phyloP scores from a whole-genome alignment of 345 rosid genomes.

The Barbarea vulgaris region DNA sequence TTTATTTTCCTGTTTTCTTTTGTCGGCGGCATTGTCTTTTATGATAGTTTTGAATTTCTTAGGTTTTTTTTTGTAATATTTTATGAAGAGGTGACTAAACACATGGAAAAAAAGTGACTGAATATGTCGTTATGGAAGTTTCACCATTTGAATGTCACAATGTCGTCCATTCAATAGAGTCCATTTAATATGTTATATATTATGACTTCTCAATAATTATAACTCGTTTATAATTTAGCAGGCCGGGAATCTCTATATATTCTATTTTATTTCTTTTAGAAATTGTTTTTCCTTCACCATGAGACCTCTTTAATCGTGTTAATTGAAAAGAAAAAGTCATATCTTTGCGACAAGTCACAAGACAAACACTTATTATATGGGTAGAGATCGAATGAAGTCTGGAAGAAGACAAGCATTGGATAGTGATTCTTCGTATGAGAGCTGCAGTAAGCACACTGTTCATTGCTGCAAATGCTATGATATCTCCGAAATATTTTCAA shows the following conservation, averaged over 20 bases:
- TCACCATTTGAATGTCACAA: conserved; percentile 24
- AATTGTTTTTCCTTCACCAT: neutral
- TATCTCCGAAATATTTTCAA: conserved; percentile 14
- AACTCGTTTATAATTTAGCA: neutral
- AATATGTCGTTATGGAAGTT: conserved; percentile 9
- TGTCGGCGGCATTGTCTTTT: neutral
- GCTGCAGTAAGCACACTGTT: neutral
- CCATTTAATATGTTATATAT: neutral
- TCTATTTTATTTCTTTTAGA: neutral
- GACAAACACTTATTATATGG: neutral
- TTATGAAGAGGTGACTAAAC: conserved; percentile 5
- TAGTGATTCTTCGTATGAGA: neutral
- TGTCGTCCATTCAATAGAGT: conserved; percentile 29
- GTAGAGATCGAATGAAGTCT: conserved; percentile 5
- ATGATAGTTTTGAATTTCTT: neutral
- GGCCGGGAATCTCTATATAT: neutral
- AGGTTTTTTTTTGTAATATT: neutral
- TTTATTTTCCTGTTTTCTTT: too few species aligned
- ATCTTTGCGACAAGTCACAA: neutral
- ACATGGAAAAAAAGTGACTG: neutral
- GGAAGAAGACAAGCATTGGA: conserved; percentile 14
- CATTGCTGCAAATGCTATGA: conserved; percentile 35
- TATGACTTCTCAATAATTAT: conserved; percentile 3
- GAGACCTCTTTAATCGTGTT: neutral
- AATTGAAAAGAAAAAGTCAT: neutral